phyloP scores from a whole-genome alignment of 2,329 filamentous ascomycete genomes.

The Dendryphion nanum region DNA sequence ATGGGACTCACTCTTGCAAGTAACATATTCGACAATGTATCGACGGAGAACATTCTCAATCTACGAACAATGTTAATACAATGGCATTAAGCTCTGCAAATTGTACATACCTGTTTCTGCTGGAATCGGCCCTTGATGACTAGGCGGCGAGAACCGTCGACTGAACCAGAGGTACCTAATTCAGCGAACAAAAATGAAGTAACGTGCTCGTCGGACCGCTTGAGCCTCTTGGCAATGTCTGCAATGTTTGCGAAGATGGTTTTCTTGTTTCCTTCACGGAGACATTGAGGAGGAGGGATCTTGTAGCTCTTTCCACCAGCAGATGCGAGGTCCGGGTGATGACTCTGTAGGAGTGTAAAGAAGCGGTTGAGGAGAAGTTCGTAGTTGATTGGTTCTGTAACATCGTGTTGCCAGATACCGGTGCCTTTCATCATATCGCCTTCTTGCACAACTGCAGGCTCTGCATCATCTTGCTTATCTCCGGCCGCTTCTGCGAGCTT shows the following conservation, averaged over 20 bases:
- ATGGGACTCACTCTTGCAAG: conserved; percentile 68
- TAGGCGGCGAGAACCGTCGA: conserved; percentile 86
- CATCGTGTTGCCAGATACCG: conserved; percentile 85
- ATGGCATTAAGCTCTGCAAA: too few species aligned
- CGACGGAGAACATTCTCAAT: conserved; percentile 95
- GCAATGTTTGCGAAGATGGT: conserved; percentile 99
- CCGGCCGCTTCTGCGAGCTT: conserved; percentile 60
- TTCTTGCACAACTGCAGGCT: conserved; percentile 54
- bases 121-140: conserved; percentile 99
- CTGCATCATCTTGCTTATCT: conserved; percentile 56
- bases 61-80: too few species aligned
- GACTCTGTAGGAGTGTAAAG: conserved; percentile 68
- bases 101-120: conserved; percentile 98
- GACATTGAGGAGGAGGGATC: conserved; percentile 96
- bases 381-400: conserved; percentile 77
- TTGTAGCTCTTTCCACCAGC: conserved; percentile 94
- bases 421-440: conserved; percentile 86
- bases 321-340: conserved; percentile 93
- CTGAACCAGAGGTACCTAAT: conserved; percentile 93
- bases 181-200: conserved; percentile 97
- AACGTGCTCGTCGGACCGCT: conserved; percentile 96
- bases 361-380: conserved; percentile 83
- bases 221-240: conserved; percentile 99
- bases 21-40: conserved; percentile 98
- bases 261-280: conserved; percentile 98